Conservation (phyloP, 768 basidiomycete genomes). For the Fomitopsis serialis region DNA sequence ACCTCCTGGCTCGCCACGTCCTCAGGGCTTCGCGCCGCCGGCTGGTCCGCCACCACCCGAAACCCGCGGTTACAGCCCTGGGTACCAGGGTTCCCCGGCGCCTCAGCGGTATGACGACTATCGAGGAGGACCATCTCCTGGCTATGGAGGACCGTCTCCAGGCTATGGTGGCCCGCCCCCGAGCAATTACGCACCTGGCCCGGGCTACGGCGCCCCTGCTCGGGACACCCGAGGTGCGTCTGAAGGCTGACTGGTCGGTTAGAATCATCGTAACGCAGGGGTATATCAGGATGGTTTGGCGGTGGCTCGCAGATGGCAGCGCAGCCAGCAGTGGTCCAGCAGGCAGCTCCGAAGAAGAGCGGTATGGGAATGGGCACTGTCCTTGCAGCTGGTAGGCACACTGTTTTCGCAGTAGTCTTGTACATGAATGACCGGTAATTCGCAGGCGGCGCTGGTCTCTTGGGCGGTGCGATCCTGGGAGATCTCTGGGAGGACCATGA, state of each 20-base stretch:
- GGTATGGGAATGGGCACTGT: conserved; percentile 48
- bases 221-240: neutral
- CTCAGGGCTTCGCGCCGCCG: conserved; percentile 26
- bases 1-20: conserved; percentile 30
- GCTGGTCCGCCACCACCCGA: conserved; percentile 41
- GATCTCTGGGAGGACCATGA: conserved; percentile 44
- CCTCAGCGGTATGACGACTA: conserved; percentile 21
- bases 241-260: no score
- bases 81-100: conserved; percentile 22
- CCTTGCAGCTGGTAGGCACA: conserved; percentile 37
- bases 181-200: neutral
- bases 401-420: neutral
- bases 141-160: neutral
- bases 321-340: conserved; percentile 27
- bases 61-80: conserved; percentile 24
- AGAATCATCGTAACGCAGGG: no score
- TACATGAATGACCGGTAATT: neutral
- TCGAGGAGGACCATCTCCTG: neutral
- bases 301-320: conserved; percentile 14
- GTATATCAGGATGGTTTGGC: conserved; percentile 30
- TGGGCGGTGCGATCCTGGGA: conserved; percentile 55
- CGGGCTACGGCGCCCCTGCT: neutral
- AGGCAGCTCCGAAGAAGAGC: conserved; percentile 35
- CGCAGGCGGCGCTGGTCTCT: conserved; percentile 55
- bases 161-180: neutral